Evolutionary conservation across 441 rosid genomes (phyloP), one percentile per base, ranked within the genome.

Genomic region (Raphanus hybrid): DNA sequence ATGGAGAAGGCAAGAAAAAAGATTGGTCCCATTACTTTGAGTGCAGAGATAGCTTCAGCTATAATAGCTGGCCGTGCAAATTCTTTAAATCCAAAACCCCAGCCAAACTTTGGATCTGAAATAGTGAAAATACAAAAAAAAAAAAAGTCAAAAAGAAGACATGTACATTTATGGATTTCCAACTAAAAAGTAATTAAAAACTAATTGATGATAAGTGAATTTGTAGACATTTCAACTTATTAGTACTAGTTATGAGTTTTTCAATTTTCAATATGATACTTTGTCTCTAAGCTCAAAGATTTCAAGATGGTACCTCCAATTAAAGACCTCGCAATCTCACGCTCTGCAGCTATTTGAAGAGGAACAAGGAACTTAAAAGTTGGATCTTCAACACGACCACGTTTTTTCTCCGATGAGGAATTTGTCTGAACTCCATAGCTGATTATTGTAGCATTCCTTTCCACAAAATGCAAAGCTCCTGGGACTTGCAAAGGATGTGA

Each of bases 301-400:
- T 14, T 69, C 67, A 45, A 10, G 12, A 45, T 60, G 15, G 1
- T 57, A 58, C 99, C 97, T 86, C 90, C 86, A 34, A 89, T 82
- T 8, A 96, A 67, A 26, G 92, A 88, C 78, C 98, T 90, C 2
- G 97, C 97, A 48, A 96, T 90, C 80, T 92, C 99, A 72, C 97
- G 98, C 78, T 96, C 98, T 5, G 97, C 97, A 1, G 97, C 94
- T 60, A 96, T 78, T 85, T 96, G 98, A 76, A 96, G 95, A 39
- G 99, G 99, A 59, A 93, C 85, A 82, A 86, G 92, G 74, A 89
- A 93, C 84, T 89, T 90, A 82, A 96, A 82, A 12, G 96, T 88
- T 9, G 97, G 95, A 84, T 96, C 98, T 88, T 93, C 95, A 70
- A 5, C 57, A 0, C 64, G 59, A 55, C 97, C 98, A 27, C 97